Evolutionary conservation across 2,329 filamentous ascomycete species (phyloP), one percentile per base, ranked within the genome.

Genomic region (Calonectria henricotiae): DNA sequence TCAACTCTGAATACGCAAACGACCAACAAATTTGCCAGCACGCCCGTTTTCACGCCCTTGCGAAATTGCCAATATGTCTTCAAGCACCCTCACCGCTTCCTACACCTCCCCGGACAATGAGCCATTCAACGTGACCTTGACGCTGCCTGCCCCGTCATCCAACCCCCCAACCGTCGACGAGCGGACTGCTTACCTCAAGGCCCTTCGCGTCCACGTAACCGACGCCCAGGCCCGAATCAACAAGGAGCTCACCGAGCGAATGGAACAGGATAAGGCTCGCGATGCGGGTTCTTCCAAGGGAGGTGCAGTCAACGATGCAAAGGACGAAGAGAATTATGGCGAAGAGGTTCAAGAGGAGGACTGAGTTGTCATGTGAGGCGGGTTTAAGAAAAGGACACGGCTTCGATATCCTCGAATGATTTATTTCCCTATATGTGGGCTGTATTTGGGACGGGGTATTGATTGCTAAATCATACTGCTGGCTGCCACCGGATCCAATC

Each of bases 271-370:
- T 79, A 92, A 91, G 78, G 83, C 82, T 9, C 83, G 84, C 15
- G 86, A 86, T 17, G 82, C 82, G 1, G 80, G 81, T 3, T 49
- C 62, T 77, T 67, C 54, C 17, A 62, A 67, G 25, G 72, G 54
- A 41, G 70, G 78, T 69, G 76, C 69, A 9, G 77, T 85, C 11
- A 87, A 90, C 70, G 89, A 91, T 70, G 85, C 81, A 12, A 87
- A 88, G 71, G 90, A 91, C 78, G 93, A 94, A 79, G 90, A 93
- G 77, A 93, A 95, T 79, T 97, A 98, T 79, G 95, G 94, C 58
- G 95, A 97, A 81, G 94, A 97, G 80, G 89, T 91, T 13, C 90
- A 92, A 61, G 91, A 93, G 47, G 92, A 89, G 39, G 80, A 82
- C 30, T 81, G 75, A 79, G 37, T 5, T 27, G 17, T 30, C 27